Percentiles rank a stretch among this genome's conserved stretches.
These are phyloP conservation scores for Eucalyptus paniculata DNA, from an alignment of 345 rosid species.

Conservation along the genomic window DNA sequence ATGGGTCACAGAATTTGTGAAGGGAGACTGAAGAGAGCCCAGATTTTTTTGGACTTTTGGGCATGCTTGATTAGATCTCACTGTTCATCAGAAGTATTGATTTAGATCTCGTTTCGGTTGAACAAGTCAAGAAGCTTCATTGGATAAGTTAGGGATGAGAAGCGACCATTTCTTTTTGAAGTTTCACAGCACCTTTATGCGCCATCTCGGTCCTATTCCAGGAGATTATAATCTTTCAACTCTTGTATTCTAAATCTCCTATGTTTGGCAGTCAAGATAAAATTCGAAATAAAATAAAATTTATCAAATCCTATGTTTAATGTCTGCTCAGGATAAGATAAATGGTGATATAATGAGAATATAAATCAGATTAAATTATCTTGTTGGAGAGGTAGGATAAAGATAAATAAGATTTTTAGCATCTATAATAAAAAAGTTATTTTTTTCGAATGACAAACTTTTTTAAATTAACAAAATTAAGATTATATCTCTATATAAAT, in stretches of 20 bases:
- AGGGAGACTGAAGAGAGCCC: background rate
- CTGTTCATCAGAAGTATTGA: background rate
- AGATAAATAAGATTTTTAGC: too few species aligned
- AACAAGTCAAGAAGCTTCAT: background rate
- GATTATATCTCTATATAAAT: too few species aligned
- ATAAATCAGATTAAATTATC: too few species aligned
- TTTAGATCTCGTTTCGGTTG: background rate
- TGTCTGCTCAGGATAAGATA: fast-evolving
- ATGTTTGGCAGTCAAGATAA: fast-evolving
- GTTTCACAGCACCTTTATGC: too few species aligned
- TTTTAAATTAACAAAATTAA: too few species aligned
- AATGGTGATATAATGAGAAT: too few species aligned
- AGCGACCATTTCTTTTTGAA: background rate
- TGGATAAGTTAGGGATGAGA: background rate
- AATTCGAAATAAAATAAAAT: too few species aligned
- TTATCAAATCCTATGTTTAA: fast-evolving
- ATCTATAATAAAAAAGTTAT: too few species aligned
- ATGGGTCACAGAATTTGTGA: background rate
- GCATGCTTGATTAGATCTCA: background rate
- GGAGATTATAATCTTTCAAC: background rate
- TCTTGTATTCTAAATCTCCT: fast-evolving
- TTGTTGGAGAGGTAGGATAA: fast-evolving
- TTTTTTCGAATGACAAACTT: too few species aligned
- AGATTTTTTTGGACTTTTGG: background rate
- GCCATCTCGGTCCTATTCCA: fast-evolving